phyloP scores from a whole-genome alignment of 106 monocot species.

The Dioscorea alata region DNA sequence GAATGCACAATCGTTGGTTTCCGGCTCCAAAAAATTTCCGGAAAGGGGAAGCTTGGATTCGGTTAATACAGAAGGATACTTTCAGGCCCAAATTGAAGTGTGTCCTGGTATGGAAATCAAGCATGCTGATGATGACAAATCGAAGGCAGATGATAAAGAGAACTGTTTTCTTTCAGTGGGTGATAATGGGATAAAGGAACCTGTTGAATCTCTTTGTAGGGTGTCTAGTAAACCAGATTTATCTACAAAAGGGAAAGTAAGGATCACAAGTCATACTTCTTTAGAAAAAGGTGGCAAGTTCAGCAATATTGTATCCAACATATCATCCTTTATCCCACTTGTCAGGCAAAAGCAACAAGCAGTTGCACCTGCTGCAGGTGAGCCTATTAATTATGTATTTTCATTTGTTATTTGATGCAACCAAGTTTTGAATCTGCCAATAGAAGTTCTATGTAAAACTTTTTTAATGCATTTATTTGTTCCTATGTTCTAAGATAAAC shows the following conservation, averaged over 20 bases:
- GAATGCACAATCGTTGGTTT: slow-evolving; percentile 23
- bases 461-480: not conserved
- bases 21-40: slow-evolving; percentile 7
- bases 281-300: slow-evolving; percentile 23
- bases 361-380: slow-evolving; percentile 31
- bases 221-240: slow-evolving; percentile 19
- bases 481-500: not conserved
- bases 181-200: not conserved
- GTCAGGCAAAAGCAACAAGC: slow-evolving; percentile 56
- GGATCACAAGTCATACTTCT: slow-evolving; percentile 13
- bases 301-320: slow-evolving; percentile 47
- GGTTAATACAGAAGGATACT: slow-evolving; percentile 17
- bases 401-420: not conserved
- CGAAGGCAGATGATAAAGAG: slow-evolving; percentile 13
- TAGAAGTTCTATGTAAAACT: not conserved
- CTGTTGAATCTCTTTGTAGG: slow-evolving; percentile 7
- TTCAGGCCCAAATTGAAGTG: not conserved
- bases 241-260: slow-evolving; percentile 10
- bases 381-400: not conserved
- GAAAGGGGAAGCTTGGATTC: slow-evolving; percentile 23
- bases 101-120: slow-evolving; percentile 6
- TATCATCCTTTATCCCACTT: slow-evolving; percentile 62
- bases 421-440: too few species aligned
- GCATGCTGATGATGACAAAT: slow-evolving; percentile 4
- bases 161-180: slow-evolving; percentile 14